Percentiles rank a stretch among this genome's conserved stretches.
These are phyloP conservation scores for Candida freyschussii DNA, from an alignment of 1,139 yeast genomes.

Conservation along the genomic window DNA sequence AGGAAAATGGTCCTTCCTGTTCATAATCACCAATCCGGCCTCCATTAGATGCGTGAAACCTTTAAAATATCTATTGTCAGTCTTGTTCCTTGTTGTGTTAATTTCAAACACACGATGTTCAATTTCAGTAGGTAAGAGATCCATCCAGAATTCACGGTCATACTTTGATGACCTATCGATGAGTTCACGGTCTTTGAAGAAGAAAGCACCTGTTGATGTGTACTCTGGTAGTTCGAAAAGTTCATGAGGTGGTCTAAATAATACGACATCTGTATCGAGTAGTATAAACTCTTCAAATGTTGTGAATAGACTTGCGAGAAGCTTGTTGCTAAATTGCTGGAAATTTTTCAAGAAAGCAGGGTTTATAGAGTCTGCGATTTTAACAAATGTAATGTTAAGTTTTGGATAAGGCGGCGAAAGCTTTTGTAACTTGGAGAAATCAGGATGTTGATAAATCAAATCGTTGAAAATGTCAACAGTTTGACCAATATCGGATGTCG, in stretches of 20 bases:
- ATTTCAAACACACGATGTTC: constrained; percentile 34
- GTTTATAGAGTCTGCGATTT: constrained; percentile 33
- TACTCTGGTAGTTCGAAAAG: constrained; percentile 38
- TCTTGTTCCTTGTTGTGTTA: constrained; percentile 29
- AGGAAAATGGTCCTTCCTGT: constrained; percentile 37
- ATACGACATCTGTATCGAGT: constrained; percentile 48
- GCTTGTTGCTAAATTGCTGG: constrained; percentile 40
- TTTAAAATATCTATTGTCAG: constrained; percentile 28
- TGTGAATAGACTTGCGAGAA: constrained; percentile 43
- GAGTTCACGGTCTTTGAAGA: constrained; percentile 44
- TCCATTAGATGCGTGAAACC: constrained; percentile 42
- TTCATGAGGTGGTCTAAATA: constrained; percentile 34
- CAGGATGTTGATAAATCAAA: constrained; percentile 2
- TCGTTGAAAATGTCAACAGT: no score
- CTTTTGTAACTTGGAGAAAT: constrained; percentile 6
- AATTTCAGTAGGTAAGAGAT: constrained; percentile 37
- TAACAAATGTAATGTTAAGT: constrained; percentile 43
- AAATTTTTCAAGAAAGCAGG: constrained; percentile 29
- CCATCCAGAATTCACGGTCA: constrained; percentile 33
- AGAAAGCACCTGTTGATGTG: constrained; percentile 36
- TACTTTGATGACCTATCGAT: constrained; percentile 32
- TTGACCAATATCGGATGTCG: constrained; percentile 12
- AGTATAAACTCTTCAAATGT: constrained; percentile 46
- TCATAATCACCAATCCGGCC: constrained; percentile 44
- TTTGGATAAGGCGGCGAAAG: constrained; percentile 26